Base-by-base conservation (phyloP, 2,329 filamentous ascomycete species). In the Colletotrichum neosansevieriae region DNA sequence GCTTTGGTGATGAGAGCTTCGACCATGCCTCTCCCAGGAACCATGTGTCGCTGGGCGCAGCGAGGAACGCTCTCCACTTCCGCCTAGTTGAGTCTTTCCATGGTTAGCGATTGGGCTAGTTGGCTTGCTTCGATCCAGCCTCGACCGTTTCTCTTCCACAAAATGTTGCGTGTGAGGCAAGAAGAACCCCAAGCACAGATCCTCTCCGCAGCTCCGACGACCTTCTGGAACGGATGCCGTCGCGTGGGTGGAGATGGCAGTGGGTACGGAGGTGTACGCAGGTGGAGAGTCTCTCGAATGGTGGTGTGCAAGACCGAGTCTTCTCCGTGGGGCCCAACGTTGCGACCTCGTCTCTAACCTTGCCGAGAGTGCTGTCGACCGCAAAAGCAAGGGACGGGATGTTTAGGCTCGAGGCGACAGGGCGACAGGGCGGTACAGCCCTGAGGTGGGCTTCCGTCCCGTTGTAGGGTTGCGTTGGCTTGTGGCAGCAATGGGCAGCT, bases 401-500 rank as follows among this genome's bases (percentile, higher is more conserved):
- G 58, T 51, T 50, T 53, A 61, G 36, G 42, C 58, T 53, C 58
- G 36, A 51, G 53, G 51, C 24, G 36, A 51, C 40, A 38, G 44
- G 54, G 47, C 34, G 34, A 40, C 6, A 4, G 6, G 6, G 4
- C 24, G 1, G 24, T 29, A 6, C 6, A 29, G 24, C 24, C 61
- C 50, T 42, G n/a, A n/a, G n/a, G n/a, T n/a, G 21, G 57, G 65
- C 53, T 21, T 36, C 47, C 58, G 36, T 50, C 53, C 36, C 36
- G 19, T 19, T 40, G 45, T 32, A 54, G 51, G 32, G 29, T 38
- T 42, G 44, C 45, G 58, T 60, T 60, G 58, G 34, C n/a, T 42
- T 53, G 58, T 50, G 58, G 44, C 19, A 21, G 36, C 38, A 58
- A 32, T 68, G 65, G 65, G 61, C 61, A 58, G 40, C 44, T 59